Base-by-base conservation (phyloP, 116 monocot species). In the Cymodocea nodosa region DNA sequence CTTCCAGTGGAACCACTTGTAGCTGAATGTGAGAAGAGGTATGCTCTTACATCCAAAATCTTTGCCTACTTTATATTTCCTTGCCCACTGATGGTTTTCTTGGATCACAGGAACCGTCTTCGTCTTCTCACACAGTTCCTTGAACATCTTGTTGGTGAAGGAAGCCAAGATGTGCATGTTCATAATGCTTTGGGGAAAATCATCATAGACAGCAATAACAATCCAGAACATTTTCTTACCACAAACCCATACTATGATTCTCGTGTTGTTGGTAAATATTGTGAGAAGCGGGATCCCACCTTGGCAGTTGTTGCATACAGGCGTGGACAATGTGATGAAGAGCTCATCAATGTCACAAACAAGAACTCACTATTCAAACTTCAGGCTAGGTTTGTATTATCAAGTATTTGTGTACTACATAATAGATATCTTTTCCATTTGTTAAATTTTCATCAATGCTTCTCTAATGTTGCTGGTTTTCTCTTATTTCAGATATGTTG, bases 241-340 rank as follows among this genome's bases (percentile, higher is more conserved):
- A 99, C 92, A 25, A 92, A 99, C 61, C 99, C 99, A 16, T 99
- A 89, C 64, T 99, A 99, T 81, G 99, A 99, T 81, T 99, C 99
- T 20, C 92, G 92, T 74, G 99, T 99, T 69, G 99, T 99, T 52
- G 99, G 99, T 57, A 99, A 99, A 72, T 92, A 89, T 71, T 99
- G 99, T 76, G 99, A 99, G 78, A 99, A 99, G 56, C 80, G 99
- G 49, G 99, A 99, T 71, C 99, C 99, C 12, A 99, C 99, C 12
- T 79, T 99, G 53, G 99, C 99, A 20, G 99, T 99, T 80, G 86
- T 99, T 71, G 99, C 99, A 7, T 99, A 99, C 63, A 82, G 99
- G 51, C 77, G 99, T 65, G 99, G 99, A 15, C 92, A 92, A 67
- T 99, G 99, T 74, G 99, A 99, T 70, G 92, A 92, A 20, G 99